Conservation (phyloP, 2,329 filamentous ascomycete species). For the Colletotrichum sp. region DNA sequence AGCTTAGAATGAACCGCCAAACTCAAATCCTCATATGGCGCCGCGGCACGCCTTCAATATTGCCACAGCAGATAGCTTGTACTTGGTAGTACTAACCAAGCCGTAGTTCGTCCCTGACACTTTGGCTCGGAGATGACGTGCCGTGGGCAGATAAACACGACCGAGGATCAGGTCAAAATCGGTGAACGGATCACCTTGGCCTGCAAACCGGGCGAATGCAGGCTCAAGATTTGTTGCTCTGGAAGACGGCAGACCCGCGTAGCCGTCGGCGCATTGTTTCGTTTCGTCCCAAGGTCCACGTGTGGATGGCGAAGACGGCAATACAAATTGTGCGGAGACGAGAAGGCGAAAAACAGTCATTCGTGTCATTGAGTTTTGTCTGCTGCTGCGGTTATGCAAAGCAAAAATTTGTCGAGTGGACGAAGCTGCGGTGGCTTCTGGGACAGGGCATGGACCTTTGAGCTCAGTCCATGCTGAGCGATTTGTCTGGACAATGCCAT, state of each 20-base stretch:
- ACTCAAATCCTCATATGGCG: neutral
- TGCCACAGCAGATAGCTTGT: neutral
- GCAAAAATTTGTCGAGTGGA: neutral
- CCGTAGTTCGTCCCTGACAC: neutral
- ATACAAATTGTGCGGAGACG: neutral
- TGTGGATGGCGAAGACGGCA: slow-evolving; percentile 3
- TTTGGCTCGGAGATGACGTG: neutral
- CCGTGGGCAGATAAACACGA: neutral
- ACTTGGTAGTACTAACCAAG: neutral
- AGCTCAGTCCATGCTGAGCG: neutral
- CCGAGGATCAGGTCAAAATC: neutral
- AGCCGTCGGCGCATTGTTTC: slow-evolving; percentile 9
- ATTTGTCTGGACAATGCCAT: neutral
- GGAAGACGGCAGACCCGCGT: neutral
- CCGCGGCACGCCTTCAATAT: neutral
- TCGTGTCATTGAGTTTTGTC: neutral
- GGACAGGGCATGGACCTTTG: neutral
- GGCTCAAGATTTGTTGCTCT: neutral
- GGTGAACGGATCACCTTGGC: neutral
- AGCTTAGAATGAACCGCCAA: neutral
- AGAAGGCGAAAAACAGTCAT: neutral
- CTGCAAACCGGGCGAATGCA: neutral
- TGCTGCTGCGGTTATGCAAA: neutral
- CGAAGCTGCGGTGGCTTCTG: neutral
- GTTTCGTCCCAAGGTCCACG: slow-evolving; percentile 18